Base-by-base conservation (phyloP, 2,329 filamentous ascomycete species). In the Epicoccum nigrum region DNA sequence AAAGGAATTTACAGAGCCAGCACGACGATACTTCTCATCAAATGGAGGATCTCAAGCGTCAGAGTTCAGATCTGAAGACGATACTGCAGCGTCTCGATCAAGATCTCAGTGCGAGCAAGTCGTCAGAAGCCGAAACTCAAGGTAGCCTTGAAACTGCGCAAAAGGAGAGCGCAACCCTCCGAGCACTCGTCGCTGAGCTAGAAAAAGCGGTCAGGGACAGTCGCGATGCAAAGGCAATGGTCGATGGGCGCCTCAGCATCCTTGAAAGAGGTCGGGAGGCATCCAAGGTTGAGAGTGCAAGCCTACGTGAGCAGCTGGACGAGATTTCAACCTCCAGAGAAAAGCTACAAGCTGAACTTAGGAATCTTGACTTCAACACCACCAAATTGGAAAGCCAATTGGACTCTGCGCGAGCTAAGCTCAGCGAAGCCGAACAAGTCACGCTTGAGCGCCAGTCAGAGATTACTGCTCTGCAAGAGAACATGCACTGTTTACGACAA, bases 391-490 rank as follows among this genome's bases (percentile, higher is more conserved):
- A 61, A 27, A 21, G 15, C 20, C 39, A 57, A 12, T 47, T 67
- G 4, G 41, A 38, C 7, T 41, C 31, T 17, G 52, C 58, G 1
- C 55, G 56, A 28, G 31, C 43, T 2, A 54, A 49, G n/a, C 32
- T 68, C 17, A 21, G 13, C 8, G 49, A 48, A 7, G 50, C 49
- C 11, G 56, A 65, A 12, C 45, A 43, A 8, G 51, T 63, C 25
- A 40, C 40, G 13, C 31, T 38, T 13, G 37, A 53, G 5, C 31
- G 60, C 9, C 57, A 47, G 19, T 43, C 47, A 19, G 51, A 65
- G 15, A 28, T 67, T 1, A 55, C 48, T 0, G 16, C n/a, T 9
- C 41, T 70, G 7, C 56, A 64, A 37, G 50, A 35, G 27, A 55
- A 67, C n/a, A 43, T 62, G 8, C 33, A 20, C 2, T 32, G 38